phyloP scores from a whole-genome alignment of 176 grass and related monocot genomes.

The Eleusine coracana region DNA sequence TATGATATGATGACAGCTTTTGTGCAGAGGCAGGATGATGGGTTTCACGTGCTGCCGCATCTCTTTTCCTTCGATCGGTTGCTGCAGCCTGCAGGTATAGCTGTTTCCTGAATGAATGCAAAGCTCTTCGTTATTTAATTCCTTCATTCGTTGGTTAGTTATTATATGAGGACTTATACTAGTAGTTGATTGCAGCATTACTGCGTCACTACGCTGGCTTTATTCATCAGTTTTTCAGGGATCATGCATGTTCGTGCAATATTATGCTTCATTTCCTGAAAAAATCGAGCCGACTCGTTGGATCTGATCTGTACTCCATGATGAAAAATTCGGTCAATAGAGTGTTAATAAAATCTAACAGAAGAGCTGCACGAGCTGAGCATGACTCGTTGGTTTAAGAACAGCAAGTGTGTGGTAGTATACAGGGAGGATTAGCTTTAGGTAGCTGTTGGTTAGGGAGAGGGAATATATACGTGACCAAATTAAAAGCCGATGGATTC shows the following conservation, averaged over 20 bases:
- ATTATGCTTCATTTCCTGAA: neutral
- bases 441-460: neutral
- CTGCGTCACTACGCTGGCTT: too few relatives aligned
- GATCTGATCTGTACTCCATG: slow-evolving; percentile 17
- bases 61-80: neutral
- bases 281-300: neutral
- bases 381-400: too few relatives aligned
- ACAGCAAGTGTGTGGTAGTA: too few relatives aligned
- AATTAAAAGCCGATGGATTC: neutral
- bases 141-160: neutral
- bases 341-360: neutral
- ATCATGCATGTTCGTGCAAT: neutral
- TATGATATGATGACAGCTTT: slow-evolving; percentile 15
- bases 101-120: neutral
- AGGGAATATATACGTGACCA: too few relatives aligned
- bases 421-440: too few relatives aligned
- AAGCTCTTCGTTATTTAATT: neutral
- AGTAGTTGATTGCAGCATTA: too few relatives aligned
- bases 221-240: neutral
- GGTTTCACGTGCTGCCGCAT: slow-evolving; percentile 28
- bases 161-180: neutral
- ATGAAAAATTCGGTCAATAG: neutral
- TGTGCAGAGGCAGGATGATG: slow-evolving; percentile 8
- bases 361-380: neutral
- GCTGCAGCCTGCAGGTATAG: neutral